Percentiles rank a stretch among this genome's conserved stretches.
Conservation (phyloP, 805 yeast genomes). For the Dipodascus albidus region DNA sequence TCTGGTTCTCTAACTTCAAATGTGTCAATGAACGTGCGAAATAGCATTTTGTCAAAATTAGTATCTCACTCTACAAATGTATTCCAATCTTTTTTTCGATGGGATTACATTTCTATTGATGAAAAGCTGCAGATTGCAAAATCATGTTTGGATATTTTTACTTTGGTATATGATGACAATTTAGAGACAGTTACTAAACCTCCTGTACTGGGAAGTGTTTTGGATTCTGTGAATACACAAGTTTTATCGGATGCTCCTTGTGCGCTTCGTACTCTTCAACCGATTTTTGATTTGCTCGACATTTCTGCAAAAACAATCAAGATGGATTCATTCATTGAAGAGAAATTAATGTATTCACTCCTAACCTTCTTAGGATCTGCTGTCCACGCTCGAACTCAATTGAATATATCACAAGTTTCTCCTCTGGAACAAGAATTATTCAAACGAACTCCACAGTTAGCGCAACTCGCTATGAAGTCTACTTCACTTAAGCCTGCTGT, state of each 20-base stretch:
- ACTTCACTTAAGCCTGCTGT: background rate
- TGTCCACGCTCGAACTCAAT: background rate
- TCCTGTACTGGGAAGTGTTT: background rate
- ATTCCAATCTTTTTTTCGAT: background rate
- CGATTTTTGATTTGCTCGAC: background rate
- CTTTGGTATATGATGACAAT: background rate
- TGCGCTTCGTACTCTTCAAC: background rate
- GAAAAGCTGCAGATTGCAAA: background rate
- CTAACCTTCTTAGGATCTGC: background rate
- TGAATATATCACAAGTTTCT: background rate
- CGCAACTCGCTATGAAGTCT: background rate
- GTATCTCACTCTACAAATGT: background rate
- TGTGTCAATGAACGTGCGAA: background rate
- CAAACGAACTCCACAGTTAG: background rate
- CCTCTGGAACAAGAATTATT: background rate
- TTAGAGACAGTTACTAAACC: background rate
- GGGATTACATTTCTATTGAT: background rate
- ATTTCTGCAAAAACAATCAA: background rate
- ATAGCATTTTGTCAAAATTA: background rate
- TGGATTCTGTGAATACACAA: background rate
- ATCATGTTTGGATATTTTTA: background rate
- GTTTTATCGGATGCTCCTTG: background rate
- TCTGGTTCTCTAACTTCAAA: background rate
- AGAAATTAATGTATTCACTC: background rate
- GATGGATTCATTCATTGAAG: background rate